phyloP scores from a whole-genome alignment of 129 eudicot genomes.

The Heracleum sosnowskyi region DNA sequence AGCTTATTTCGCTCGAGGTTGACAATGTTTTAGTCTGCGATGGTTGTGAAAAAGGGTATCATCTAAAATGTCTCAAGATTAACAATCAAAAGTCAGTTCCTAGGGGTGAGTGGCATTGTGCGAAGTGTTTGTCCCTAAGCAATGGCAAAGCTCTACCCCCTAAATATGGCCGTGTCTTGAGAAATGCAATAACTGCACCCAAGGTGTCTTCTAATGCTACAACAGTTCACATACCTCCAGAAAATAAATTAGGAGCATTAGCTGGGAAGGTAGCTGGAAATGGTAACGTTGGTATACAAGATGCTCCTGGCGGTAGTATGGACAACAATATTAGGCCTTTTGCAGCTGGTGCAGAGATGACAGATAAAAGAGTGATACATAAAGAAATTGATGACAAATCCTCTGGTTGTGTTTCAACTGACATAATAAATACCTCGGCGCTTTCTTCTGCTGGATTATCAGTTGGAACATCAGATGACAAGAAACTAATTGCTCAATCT shows the following conservation, averaged over 20 bases:
- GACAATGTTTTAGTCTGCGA: slow-evolving; percentile 77
- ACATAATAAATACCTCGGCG: slow-evolving; percentile 7
- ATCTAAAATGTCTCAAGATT: slow-evolving; percentile 66
- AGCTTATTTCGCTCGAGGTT: slow-evolving; percentile 40
- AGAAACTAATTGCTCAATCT: slow-evolving; percentile 19
- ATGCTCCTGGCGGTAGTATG: slow-evolving; percentile 22
- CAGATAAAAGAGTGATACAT: slow-evolving; percentile 17
- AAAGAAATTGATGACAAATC: slow-evolving; percentile 20
- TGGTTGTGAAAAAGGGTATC: slow-evolving; percentile 94
- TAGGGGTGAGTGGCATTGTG: slow-evolving; percentile 94
- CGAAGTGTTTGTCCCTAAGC: slow-evolving; percentile 66
- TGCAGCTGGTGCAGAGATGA: slow-evolving; percentile 20
- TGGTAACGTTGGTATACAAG: slow-evolving; percentile 33
- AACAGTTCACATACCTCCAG: slow-evolving; percentile 36
- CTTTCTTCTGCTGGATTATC: slow-evolving; percentile 19
- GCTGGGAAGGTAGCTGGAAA: slow-evolving; percentile 40
- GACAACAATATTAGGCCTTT: slow-evolving; percentile 13
- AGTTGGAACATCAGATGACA: slow-evolving; percentile 28
- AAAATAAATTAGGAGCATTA: slow-evolving; percentile 29
- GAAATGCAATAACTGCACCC: slow-evolving; percentile 41
- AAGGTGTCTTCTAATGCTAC: slow-evolving; percentile 47
- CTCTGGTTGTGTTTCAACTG: slow-evolving; percentile 21
- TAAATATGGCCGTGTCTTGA: slow-evolving; percentile 92
- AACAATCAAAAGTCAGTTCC: slow-evolving; percentile 51
- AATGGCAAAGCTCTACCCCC: slow-evolving; percentile 90